Percentiles rank a stretch among this genome's conserved stretches.
These are phyloP conservation scores for Russula compacta DNA, from an alignment of 768 basidiomycete species.

Conservation along the genomic window DNA sequence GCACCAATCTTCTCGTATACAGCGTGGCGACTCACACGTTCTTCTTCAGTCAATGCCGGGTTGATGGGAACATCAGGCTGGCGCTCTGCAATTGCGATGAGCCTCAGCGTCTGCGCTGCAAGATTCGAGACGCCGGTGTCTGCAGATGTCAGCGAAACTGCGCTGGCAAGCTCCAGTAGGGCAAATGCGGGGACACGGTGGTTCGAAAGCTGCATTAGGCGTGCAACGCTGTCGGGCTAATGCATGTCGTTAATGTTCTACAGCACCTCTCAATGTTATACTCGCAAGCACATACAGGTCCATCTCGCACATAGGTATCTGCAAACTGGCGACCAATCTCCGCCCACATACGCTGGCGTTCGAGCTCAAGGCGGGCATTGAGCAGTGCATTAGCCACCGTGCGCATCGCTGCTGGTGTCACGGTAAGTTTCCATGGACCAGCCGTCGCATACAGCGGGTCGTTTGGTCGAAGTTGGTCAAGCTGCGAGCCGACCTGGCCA, in stretches of 20 bases:
- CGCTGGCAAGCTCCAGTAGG: slow-evolving; percentile 62
- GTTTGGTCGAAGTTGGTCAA: slow-evolving; percentile 35
- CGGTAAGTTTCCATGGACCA: slow-evolving; percentile 36
- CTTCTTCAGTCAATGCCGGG: slow-evolving; percentile 45
- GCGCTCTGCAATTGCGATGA: slow-evolving; percentile 59
- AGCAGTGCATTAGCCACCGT: slow-evolving; percentile 52
- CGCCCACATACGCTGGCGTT: slow-evolving; percentile 62
- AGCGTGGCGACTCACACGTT: slow-evolving; percentile 57
- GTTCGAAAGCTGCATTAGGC: slow-evolving; percentile 40
- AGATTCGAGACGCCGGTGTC: slow-evolving; percentile 57
- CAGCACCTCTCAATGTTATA: not conserved
- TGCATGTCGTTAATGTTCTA: not conserved
- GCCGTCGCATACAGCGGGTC: slow-evolving; percentile 33
- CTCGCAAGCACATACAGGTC: slow-evolving; percentile 1
- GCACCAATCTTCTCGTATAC: slow-evolving; percentile 77
- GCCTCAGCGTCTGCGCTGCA: slow-evolving; percentile 60
- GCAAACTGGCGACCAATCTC: slow-evolving; percentile 42
- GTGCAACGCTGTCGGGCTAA: slow-evolving; percentile 31
- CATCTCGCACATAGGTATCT: slow-evolving; percentile 34
- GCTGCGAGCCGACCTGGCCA: slow-evolving; percentile 34
- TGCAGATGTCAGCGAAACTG: slow-evolving; percentile 61
- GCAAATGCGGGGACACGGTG: slow-evolving; percentile 55
- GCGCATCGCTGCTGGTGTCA: slow-evolving; percentile 28
- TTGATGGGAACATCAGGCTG: slow-evolving; percentile 48
- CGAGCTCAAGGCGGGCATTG: slow-evolving; percentile 47